Conservation (phyloP, 2,329 filamentous ascomycete genomes). For the Apiospora aurea region DNA sequence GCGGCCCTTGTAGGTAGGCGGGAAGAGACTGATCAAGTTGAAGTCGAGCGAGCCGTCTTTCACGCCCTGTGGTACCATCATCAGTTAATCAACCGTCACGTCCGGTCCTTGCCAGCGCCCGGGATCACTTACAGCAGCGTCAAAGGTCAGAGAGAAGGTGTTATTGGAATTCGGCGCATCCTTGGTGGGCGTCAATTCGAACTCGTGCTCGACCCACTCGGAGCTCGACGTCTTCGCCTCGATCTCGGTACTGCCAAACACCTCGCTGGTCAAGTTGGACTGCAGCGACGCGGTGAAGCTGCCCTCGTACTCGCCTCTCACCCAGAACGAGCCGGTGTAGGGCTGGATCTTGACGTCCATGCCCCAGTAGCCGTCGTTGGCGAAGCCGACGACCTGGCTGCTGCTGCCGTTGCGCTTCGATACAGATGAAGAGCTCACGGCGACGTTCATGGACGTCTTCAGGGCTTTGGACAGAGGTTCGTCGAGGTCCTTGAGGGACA, state of each 20-base stretch:
- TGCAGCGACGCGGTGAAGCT: slow-evolving; percentile 55
- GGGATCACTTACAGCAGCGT: slow-evolving; percentile 43
- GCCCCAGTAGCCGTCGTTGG: slow-evolving; percentile 65
- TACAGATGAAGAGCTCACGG: slow-evolving; percentile 34
- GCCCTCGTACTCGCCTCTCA: slow-evolving; percentile 57
- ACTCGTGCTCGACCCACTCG: slow-evolving; percentile 61
- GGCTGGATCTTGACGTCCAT: slow-evolving; percentile 55
- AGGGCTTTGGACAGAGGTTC: slow-evolving; percentile 60
- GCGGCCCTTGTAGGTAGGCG: slow-evolving; percentile 64
- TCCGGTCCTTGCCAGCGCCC: background rate
- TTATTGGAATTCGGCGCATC: slow-evolving; percentile 63
- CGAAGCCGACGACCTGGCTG: slow-evolving; percentile 54
- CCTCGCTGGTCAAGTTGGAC: slow-evolving; percentile 52
- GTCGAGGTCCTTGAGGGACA: slow-evolving; percentile 55
- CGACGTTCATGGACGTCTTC: slow-evolving; percentile 58
- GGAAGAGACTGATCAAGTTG: slow-evolving; percentile 66
- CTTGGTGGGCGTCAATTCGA: slow-evolving; percentile 49
- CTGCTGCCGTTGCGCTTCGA: slow-evolving; percentile 33
- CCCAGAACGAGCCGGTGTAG: slow-evolving; percentile 60
- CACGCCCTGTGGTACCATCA: slow-evolving; percentile 39
- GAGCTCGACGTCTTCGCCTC: slow-evolving; percentile 47
- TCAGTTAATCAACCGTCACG: background rate
- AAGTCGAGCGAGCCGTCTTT: slow-evolving; percentile 57
- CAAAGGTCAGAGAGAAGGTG: slow-evolving; percentile 61
- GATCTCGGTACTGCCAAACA: slow-evolving; percentile 56